Evolutionary conservation across 176 grass and related monocot genomes (phyloP).

Genomic region (Lolium multiflorum): DNA sequence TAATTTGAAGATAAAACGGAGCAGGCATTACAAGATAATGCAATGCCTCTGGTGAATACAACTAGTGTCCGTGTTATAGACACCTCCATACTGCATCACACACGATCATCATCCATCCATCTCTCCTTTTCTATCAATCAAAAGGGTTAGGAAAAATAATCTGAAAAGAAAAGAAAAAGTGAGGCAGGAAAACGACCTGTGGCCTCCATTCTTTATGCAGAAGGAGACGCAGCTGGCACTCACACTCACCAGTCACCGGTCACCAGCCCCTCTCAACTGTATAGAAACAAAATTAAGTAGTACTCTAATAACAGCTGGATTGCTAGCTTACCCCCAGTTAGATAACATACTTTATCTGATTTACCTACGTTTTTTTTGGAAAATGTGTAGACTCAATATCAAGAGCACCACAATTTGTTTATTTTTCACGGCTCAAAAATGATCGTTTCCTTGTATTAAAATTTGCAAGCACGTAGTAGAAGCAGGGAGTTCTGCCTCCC

Average conservation of each 20-base stretch:
- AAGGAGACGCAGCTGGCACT: slow-evolving; percentile 23
- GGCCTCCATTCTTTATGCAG: slow-evolving; percentile 33
- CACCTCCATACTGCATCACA: slow-evolving; percentile 27
- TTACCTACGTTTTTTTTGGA: not conserved
- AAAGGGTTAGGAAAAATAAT: not conserved
- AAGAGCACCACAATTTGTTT: not conserved
- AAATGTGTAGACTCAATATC: not conserved
- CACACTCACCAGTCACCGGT: not conserved
- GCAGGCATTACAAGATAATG: not conserved
- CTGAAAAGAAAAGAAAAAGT: not conserved
- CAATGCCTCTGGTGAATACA: not conserved
- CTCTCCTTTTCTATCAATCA: slow-evolving; percentile 36
- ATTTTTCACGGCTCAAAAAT: too few species aligned
- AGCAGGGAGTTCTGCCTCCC: too few species aligned
- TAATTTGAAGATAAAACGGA: too few species aligned
- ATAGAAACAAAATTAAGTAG: slow-evolving; percentile 2
- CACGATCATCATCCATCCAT: slow-evolving; percentile 6
- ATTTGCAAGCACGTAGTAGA: too few species aligned
- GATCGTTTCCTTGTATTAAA: too few species aligned
- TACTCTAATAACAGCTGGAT: not conserved
- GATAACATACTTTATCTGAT: too few species aligned
- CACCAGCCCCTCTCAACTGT: slow-evolving; percentile 19
- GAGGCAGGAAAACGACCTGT: slow-evolving; percentile 37
- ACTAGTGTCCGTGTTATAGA: not conserved
- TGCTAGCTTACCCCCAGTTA: not conserved